phyloP scores from a whole-genome alignment of 23 red algal species.

The Gracilaria caudata region DNA sequence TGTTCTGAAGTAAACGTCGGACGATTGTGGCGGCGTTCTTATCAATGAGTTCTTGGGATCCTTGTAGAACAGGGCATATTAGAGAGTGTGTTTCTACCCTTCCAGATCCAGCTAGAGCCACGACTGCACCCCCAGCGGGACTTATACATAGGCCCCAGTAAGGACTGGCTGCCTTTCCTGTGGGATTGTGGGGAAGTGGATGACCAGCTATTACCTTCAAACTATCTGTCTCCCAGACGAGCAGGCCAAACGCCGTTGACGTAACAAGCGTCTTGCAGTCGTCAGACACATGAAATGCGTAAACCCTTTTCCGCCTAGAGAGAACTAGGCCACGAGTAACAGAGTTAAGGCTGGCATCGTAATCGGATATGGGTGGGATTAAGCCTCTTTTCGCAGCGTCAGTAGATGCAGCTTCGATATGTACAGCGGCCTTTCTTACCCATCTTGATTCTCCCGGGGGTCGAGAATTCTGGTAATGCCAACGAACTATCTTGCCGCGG shows the following conservation, averaged over 20 bases:
- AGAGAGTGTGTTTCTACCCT: slow-evolving; percentile 45
- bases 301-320: slow-evolving; percentile 38
- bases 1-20: slow-evolving; percentile 15
- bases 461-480: slow-evolving; percentile 48
- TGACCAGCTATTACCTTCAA: slow-evolving; percentile 39
- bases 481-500: slow-evolving; percentile 42
- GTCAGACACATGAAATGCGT: slow-evolving; percentile 36
- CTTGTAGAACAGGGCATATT: slow-evolving; percentile 19
- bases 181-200: neutral
- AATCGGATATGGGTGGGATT: neutral
- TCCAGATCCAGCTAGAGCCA: slow-evolving; percentile 54
- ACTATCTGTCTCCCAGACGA: slow-evolving; percentile 49
- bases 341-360: slow-evolving; percentile 26
- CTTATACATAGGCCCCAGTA: slow-evolving; percentile 66
- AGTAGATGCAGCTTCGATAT: slow-evolving; percentile 34
- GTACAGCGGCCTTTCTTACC: neutral
- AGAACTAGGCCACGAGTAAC: slow-evolving; percentile 33
- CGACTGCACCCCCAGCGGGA: slow-evolving; percentile 33
- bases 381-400: slow-evolving; percentile 12
- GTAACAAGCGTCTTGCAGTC: slow-evolving; percentile 61
- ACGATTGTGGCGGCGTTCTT: slow-evolving; percentile 8
- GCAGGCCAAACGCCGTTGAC: slow-evolving; percentile 25
- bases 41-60: neutral
- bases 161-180: slow-evolving; percentile 18
- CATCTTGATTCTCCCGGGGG: slow-evolving; percentile 35